These are phyloP conservation scores for Corynascus novoguineensis DNA, from an alignment of 495 filamentous ascomycete species.

Conservation along the genomic window DNA sequence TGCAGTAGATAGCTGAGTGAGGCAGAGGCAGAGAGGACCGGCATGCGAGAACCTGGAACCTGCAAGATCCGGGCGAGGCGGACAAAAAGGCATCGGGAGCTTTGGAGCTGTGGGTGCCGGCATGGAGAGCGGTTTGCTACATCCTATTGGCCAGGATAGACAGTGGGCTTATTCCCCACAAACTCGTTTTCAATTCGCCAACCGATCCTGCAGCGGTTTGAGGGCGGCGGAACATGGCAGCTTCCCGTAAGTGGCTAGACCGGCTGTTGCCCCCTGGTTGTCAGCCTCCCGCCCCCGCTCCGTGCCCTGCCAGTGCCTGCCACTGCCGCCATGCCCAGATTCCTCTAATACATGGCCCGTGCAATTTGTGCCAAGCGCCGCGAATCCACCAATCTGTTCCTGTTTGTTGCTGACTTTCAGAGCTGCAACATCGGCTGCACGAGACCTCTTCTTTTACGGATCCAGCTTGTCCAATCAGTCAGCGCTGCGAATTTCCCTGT, in stretches of 20 bases:
- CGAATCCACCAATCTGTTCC: slow-evolving; percentile 5
- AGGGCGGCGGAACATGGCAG: slow-evolving; percentile 25
- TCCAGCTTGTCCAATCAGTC: slow-evolving; percentile 4
- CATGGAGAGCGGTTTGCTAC: neutral
- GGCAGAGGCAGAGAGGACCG: slow-evolving; percentile 18
- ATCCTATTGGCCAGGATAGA: slow-evolving; percentile 19
- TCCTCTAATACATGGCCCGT: neutral
- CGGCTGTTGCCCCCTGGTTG: slow-evolving; percentile 25
- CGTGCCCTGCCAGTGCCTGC: too few species aligned
- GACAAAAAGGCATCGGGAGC: slow-evolving; percentile 28
- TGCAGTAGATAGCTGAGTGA: slow-evolving; percentile 27
- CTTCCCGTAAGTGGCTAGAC: slow-evolving; percentile 21
- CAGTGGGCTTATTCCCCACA: slow-evolving; percentile 12
- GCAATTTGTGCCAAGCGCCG: neutral
- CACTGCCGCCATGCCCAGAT: too few species aligned
- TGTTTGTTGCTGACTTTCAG: neutral
- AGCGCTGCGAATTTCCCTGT: neutral
- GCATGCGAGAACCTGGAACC: slow-evolving; percentile 30
- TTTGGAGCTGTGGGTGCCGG: slow-evolving; percentile 23
- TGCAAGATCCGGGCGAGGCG: slow-evolving; percentile 27
- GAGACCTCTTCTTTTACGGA: neutral
- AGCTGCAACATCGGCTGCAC: neutral
- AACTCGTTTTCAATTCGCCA: slow-evolving; percentile 16
- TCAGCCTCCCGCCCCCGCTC: slow-evolving; percentile 17
- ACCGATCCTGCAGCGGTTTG: slow-evolving; percentile 11